Percentiles rank a stretch among this genome's conserved stretches.
phyloP scores from a whole-genome alignment of 2,329 filamentous ascomycete species.

The Mycogone perniciosa region DNA sequence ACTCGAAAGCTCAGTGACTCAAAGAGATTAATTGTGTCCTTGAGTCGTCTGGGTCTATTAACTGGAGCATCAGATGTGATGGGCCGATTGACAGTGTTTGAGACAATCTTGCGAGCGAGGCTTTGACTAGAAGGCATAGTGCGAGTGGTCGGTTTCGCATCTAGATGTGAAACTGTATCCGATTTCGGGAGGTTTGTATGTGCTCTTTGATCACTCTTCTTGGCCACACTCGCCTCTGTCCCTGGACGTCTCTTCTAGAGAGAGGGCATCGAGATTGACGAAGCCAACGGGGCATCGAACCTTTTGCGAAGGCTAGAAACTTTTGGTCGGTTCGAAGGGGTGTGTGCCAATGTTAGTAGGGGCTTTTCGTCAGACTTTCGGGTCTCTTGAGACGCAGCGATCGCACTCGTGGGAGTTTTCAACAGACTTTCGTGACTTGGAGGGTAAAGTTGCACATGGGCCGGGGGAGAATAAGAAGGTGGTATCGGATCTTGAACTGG shows the following conservation, averaged over 20 bases:
- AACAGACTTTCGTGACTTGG: not conserved
- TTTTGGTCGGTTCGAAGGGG: conserved; percentile 4
- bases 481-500: not conserved
- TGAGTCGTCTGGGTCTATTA: conserved; percentile 4
- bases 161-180: not conserved
- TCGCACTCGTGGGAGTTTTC: not conserved
- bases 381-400: not conserved
- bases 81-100: not conserved
- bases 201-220: not conserved
- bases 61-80: not conserved
- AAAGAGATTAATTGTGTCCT: conserved; percentile 26
- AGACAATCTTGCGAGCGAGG: not conserved
- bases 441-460: not conserved
- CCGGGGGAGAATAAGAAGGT: not conserved
- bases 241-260: conserved; percentile 8
- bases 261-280: conserved; percentile 10
- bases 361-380: not conserved
- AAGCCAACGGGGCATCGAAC: conserved; percentile 16
- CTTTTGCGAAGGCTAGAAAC: conserved; percentile 18
- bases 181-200: no score
- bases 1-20: conserved; percentile 20
- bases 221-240: not conserved
- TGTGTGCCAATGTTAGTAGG: not conserved
- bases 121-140: not conserved
- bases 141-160: not conserved